phyloP scores from a whole-genome alignment of 306 rosid genomes.

The Elaeagnus macrophylla region DNA sequence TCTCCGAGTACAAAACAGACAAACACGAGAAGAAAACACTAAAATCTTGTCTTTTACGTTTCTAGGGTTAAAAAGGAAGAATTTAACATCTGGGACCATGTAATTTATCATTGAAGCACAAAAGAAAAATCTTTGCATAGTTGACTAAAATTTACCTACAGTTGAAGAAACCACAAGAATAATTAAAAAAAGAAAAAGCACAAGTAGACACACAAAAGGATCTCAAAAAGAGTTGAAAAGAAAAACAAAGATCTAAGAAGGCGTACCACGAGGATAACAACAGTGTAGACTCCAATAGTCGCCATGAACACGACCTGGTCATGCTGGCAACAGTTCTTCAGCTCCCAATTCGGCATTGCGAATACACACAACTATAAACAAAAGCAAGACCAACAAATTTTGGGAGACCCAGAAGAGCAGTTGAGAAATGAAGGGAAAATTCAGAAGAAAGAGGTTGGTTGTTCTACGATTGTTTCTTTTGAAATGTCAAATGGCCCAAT shows the following conservation, averaged over 20 bases:
- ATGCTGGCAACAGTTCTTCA: constrained; percentile 61
- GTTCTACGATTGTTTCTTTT: too few relatives aligned
- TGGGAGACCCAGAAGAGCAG: constrained; percentile 6
- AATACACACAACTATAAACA: neutral
- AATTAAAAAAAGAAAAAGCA: too few relatives aligned
- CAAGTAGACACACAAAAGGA: neutral
- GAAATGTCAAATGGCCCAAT: neutral
- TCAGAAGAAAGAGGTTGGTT: too few relatives aligned
- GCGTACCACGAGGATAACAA: constrained; percentile 61
- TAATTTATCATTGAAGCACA: neutral
- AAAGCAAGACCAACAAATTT: neutral
- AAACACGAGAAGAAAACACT: neutral
- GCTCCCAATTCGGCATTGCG: constrained; percentile 85
- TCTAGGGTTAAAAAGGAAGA: neutral
- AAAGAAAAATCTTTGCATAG: neutral
- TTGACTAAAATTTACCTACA: neutral
- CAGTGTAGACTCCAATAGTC: constrained; percentile 55
- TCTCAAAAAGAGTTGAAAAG: constrained; percentile 6
- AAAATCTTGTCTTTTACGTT: neutral
- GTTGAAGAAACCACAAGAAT: neutral
- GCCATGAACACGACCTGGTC: constrained; percentile 64
- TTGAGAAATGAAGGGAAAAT: neutral
- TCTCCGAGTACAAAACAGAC: neutral
- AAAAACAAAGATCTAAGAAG: neutral
- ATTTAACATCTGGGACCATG: neutral